Evolutionary conservation across 1,284 basidiomycete genomes (phyloP), one percentile per base, ranked within the genome.

Genomic region (Malassezia furfur): DNA sequence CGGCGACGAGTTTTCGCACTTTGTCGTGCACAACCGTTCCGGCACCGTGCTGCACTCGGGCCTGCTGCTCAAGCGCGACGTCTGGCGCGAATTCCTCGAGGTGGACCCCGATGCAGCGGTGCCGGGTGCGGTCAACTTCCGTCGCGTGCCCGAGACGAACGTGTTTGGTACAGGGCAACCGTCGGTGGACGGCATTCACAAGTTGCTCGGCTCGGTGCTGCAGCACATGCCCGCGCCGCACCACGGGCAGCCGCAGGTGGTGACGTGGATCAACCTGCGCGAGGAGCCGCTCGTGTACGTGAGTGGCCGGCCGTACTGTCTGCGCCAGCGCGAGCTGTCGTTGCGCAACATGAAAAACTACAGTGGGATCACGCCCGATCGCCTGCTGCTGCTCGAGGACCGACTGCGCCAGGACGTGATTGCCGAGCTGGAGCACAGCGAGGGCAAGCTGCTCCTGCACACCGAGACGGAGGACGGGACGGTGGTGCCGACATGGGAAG

Each of bases 401-500:
- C 82, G 94, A 14, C 81, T 99, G 6, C 85, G 85, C 70, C 85
- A 85, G 57, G 94, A 99, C 75, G 87, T 98, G 8, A 77, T 91
- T 12, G 78, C 84, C 6, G 93, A 98, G 74, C 77, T 96, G 14
- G 79, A 81, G 39, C 78, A 83, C 10, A 93, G 94, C 65, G 88
- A 88, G 35, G 89, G 90, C 55, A 82, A 85, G 80, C 77, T 96
- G 0, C 78, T 99, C 4, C 79, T 99, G 25, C 94, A 98, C 68
- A 86, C 87, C 0, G 94, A 99, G 77, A 85, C 85, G 0, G 75
- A 83, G 0, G 88, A 91, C 64, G 91, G 94, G 2, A 82, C 86
- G 3, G 87, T 99, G 11, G 83, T 93, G 8, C 93, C 94, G 0
- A 79, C 96, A 1, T 99, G 94, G 94, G 93, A 96, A 76, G 87